Evolutionary conservation across 164 flowering plant genomes (phyloP), one percentile per base, ranked within the genome.

Genomic region (Kingdonia uniflora): DNA sequence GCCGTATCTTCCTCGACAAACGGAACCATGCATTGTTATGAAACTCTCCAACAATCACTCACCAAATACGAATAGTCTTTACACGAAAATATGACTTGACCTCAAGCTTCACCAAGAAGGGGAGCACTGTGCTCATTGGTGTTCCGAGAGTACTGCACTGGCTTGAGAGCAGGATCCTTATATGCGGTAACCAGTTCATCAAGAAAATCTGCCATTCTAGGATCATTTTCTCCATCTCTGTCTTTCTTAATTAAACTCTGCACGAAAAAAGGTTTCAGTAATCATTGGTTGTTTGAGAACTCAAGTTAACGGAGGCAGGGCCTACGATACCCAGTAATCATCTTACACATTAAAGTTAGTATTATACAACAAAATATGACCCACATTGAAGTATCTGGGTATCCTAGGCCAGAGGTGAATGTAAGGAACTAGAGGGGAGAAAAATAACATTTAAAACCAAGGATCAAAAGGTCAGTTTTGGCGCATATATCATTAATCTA

Each of bases 211-310:
- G 56, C 52, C 78, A 85, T 79, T 29, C 69, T 19, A 19, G 81
- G 58, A 54, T 87, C 84, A 29, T 61, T 69, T 48, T 68, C 59
- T 17, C 83, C 86, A 67, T 71, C 58, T 57, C 73, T 68, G 65
- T 91, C 98, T 67, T 76, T 90, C 68, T 76, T 83, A 56, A 83
- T 69, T 78, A 91, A 69, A 60, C 76, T 65, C 85, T 80, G 76
- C 44, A 57, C 16, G 46, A 55, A 16, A 14, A 35, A 15, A 14
- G 50, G 19, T 1, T 22, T 20, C 11, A 25, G 1, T 13, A 14
- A 12, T 6, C 22, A 21, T 47, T n/a, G 11, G 5, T 5, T 10
- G 13, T 11, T n/a, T 24, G 19, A 22, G 52, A 49, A 13, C 7
- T n/a, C 29, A 25, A 15, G 15, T 47, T 47, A 12, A 25, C 3